Evolutionary conservation across 371 early-diverging fungal genomes (phyloP).

Genomic region (Mortierella sp.): DNA sequence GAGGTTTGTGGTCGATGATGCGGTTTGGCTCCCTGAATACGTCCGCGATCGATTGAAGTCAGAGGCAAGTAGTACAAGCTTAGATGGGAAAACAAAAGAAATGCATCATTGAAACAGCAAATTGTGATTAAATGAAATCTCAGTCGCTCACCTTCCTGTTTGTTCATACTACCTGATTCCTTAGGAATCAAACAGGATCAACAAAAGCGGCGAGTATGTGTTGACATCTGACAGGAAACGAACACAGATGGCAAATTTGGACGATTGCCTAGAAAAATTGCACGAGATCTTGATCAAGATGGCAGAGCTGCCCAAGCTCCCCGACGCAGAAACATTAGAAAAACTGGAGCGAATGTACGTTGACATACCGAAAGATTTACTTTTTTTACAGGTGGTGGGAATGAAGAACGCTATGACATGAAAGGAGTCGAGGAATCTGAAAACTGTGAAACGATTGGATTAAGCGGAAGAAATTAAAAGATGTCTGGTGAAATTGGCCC

Average conservation of each 20-base stretch:
- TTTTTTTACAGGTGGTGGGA: conserved; percentile 2
- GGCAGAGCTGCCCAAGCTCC: conserved; percentile 78
- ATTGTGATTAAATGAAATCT: not conserved
- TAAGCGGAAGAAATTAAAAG: not conserved
- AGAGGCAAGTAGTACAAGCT: conserved; percentile 39
- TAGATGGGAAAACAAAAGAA: not conserved
- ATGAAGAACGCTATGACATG: not conserved
- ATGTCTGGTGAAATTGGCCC: not conserved
- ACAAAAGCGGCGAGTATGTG: conserved; percentile 80
- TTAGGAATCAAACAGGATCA: conserved; percentile 70
- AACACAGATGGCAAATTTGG: conserved; percentile 82
- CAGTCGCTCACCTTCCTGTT: too few relatives aligned
- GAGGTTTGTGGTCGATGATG: conserved; percentile 74
- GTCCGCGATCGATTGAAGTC: conserved; percentile 65
- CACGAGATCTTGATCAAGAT: conserved; percentile 73
- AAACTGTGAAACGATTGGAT: not conserved
- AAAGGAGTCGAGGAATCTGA: not conserved
- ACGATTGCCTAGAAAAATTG: conserved; percentile 85
- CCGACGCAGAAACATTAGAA: conserved; percentile 72
- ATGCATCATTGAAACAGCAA: not conserved
- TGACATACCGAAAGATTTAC: not conserved
- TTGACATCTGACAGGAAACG: conserved; percentile 84
- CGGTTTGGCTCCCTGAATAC: conserved; percentile 84
- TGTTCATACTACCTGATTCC: not conserved
- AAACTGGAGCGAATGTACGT: conserved; percentile 77